These are phyloP conservation scores for Stephanodiscus minutulus DNA, from an alignment of 108 stramenopile species.

Conservation along the genomic window DNA sequence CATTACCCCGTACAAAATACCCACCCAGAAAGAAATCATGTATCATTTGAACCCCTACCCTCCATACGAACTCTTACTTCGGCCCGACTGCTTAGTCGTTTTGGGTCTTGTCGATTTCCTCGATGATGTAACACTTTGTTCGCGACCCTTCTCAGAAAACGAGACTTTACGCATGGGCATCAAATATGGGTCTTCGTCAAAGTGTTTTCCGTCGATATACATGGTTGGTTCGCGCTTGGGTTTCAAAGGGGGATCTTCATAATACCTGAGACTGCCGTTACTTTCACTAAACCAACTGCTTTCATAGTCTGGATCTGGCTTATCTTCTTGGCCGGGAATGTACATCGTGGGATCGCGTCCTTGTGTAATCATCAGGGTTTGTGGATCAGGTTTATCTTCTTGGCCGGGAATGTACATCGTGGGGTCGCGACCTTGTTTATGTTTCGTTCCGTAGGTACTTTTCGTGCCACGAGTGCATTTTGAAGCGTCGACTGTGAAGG, in stretches of 20 bases:
- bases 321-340: background rate
- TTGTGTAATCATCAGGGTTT: no score
- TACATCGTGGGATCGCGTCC: slow-evolving; percentile 4
- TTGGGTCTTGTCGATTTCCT: background rate
- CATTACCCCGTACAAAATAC: no score
- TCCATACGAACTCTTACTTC: background rate
- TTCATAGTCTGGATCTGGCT: no score
- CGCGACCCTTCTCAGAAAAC: background rate
- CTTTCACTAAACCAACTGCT: background rate
- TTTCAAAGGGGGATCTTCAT: background rate
- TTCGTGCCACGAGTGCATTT: no score
- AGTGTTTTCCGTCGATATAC: background rate
- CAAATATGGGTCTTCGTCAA: background rate
- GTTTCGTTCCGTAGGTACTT: background rate
- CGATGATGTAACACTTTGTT: background rate
- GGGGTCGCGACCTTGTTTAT: slow-evolving; percentile 4
- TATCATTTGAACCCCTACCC: background rate
- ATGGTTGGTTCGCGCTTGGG: slow-evolving; percentile 1
- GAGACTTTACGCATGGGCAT: background rate
- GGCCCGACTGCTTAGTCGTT: background rate
- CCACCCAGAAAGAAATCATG: no score
- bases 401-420: slow-evolving; percentile 16
- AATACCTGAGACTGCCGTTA: background rate
- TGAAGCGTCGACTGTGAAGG: background rate
- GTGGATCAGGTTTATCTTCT: slow-evolving; percentile 12